Evolutionary conservation across 1,139 yeast genomes (phyloP), one percentile per base, ranked within the genome.

Genomic region (Meyerozyma athensensis): DNA sequence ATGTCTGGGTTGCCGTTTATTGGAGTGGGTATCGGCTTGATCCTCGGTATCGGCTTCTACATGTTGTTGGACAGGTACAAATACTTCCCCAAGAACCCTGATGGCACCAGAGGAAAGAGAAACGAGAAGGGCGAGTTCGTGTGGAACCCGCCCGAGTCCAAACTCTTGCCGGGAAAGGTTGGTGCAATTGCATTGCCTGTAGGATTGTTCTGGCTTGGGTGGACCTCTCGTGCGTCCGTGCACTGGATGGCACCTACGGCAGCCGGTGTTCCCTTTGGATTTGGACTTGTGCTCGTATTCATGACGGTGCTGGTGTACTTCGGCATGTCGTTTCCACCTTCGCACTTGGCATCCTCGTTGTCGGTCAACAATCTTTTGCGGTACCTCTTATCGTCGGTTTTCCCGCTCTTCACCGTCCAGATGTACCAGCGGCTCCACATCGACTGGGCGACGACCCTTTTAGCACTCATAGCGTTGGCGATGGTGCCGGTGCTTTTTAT

Each of bases 241-340:
- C 94, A 85, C 58, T 86, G 94, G 94, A 79, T 84, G 65, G 83
- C 79, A 12, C 89, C 95, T 9, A 68, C 81, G 32, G 76, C 84
- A 21, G 79, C 92, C 1, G 89, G 87, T 45, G 71, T 79, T 28
- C 82, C 89, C 28, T 84, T 84, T 53, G 90, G 92, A 1, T 80
- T 80, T 52, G 86, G 92, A 2, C 67, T 82, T 43, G 74, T 84
- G 44, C 65, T 83, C 52, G 75, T 86, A 37, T 86, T 86, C 69
- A 85, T 86, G 58, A 65, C 86, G 10, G 77, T 80, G 31, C 69
- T 86, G 53, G 72, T 80, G 41, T 86, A 86, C 57, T 79, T 86
- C 56, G 73, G 86, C 28, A 70, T 79, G 69, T 61, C 86, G 4
- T 86, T 79, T 59, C 95, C 95, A 19, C 86, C 95, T 37, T 57